Conservation (phyloP, 2,329 filamentous ascomycete genomes). For the Trichoderma sp. region DNA sequence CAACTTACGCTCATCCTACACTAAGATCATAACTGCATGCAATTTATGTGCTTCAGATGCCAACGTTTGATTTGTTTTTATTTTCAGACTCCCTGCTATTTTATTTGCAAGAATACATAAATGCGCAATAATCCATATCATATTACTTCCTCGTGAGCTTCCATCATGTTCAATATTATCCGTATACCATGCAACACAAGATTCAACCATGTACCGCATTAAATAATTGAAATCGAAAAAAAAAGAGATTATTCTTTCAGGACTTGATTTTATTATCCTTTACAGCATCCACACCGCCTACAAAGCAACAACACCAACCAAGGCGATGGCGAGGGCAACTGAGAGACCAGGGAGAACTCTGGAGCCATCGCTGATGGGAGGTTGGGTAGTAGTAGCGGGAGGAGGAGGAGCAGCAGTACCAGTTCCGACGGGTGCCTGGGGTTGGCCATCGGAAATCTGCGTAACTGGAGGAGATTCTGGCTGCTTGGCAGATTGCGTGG, state of each 20-base stretch:
- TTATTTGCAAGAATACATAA: neutral
- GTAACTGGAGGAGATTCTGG: conserved; percentile 33
- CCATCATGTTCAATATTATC: neutral
- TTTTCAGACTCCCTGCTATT: neutral
- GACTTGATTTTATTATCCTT: neutral
- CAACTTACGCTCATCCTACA: neutral
- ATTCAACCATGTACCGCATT: neutral
- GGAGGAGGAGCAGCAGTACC: conserved; percentile 39
- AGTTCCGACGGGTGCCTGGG: conserved; percentile 49
- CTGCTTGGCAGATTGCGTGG: neutral
- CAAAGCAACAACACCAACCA: conserved; percentile 25
- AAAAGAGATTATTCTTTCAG: neutral
- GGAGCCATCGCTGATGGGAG: conserved; percentile 16
- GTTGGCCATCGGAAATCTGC: conserved; percentile 48
- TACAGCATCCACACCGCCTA: conserved; percentile 12
- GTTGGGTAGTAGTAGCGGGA: neutral
- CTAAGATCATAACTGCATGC: neutral
- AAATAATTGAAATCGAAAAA: neutral
- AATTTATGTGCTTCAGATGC: neutral
- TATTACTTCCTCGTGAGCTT: neutral
- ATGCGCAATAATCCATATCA: neutral
- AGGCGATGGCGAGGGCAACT: conserved; percentile 19
- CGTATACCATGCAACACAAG: neutral
- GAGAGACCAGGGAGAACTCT: conserved; percentile 20
- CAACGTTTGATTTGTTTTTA: neutral